These are phyloP conservation scores for Carpinus viminea DNA, from an alignment of 306 rosid species.

Conservation along the genomic window DNA sequence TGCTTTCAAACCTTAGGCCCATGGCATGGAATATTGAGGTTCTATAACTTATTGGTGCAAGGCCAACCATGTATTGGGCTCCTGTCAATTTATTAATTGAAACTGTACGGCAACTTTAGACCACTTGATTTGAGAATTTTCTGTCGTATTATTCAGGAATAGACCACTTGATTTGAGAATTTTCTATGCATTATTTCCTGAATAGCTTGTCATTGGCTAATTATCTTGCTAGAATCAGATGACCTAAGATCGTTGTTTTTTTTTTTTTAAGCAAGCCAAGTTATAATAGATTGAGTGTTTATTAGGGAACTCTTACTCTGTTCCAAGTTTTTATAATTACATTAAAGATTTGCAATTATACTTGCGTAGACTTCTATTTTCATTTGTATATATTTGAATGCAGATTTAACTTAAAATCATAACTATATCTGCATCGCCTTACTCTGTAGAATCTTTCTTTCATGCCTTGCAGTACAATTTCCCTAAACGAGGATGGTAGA, in stretches of 20 bases:
- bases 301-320: background rate
- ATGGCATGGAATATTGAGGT: constrained; percentile 2
- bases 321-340: background rate
- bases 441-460: constrained; percentile 14
- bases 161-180: background rate
- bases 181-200: background rate
- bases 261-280: no score
- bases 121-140: constrained; percentile 1
- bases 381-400: background rate
- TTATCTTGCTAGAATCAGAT: background rate
- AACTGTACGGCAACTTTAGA: background rate
- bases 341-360: background rate
- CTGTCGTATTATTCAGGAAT: no score
- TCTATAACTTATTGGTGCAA: background rate
- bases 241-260: background rate
- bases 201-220: background rate
- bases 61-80: background rate
- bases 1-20: background rate
- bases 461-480: constrained; percentile 63
- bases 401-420: background rate
- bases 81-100: background rate
- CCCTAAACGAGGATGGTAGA: constrained; percentile 76
- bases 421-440: background rate
- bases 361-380: background rate
- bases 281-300: no score